Evolutionary conservation across 352 stramenopile species (phyloP), one percentile per base, ranked within the genome.

Genomic region (Thraustotheca clavata): DNA sequence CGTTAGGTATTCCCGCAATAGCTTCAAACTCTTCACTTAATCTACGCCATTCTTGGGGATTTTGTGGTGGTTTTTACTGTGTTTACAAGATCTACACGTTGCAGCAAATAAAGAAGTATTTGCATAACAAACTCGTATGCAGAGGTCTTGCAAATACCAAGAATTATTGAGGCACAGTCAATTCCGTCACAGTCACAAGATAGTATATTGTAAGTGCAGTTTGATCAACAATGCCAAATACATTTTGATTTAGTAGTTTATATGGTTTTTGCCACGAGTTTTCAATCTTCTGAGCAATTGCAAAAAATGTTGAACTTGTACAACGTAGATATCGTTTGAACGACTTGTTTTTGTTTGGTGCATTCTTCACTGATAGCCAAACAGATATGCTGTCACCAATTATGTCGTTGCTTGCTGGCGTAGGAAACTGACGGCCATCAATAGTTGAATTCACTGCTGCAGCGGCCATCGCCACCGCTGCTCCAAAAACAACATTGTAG

Each of bases 131-230:
- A n/a, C n/a, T 60, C 49, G 29, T 60, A 60, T 12, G 49, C 49
- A n/a, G 39, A 50, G 16, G 49, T 60, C 29, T 60, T 60, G 16
- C 24, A n/a, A 48, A 60, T 60, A 49, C 1, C 49, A 60, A 60
- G 49, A 12, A 60, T 24, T 12, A 14, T 31, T 20, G 49, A 31
- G 16, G 29, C 49, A 35, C 49, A 60, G 26, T 60, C 49, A 14
- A 60, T 31, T 24, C 49, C 26, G 26, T 60, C 49, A 24, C 49
- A 1, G 14, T 31, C 16, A 35, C 49, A 11, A 60, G 24, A 35
- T 60, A 60, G 29, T 60, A 60, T 24, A 48, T 14, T 24, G 49
- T 49, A 24, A 60, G 12, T 1, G 26, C 49, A 31, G 29, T 50
- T 12, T 35, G 14, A 49, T 60, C 49, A 46, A 50, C 49, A 48